Conservation (phyloP, 257 asterid species). For the Jasminum sambac region DNA sequence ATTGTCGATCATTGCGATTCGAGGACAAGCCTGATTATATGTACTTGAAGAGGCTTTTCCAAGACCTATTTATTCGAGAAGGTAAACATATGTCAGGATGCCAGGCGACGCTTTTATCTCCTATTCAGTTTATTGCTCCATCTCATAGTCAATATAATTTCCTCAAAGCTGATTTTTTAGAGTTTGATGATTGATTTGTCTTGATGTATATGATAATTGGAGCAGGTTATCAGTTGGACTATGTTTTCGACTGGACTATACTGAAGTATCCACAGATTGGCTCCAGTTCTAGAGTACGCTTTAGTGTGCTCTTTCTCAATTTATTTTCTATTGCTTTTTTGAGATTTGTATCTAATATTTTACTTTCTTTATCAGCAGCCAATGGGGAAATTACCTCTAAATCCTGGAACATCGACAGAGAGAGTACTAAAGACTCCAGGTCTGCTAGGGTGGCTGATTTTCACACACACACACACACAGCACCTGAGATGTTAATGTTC, state of each 20-base stretch:
- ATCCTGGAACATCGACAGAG: conserved; percentile 60
- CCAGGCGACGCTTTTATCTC: neutral
- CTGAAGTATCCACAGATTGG: conserved; percentile 80
- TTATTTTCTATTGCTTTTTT: conserved; percentile 2
- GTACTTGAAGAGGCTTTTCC: conserved; percentile 81
- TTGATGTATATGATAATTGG: conserved; percentile 4
- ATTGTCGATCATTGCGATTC: conserved; percentile 87
- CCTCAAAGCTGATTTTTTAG: neutral
- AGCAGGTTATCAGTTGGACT: conserved; percentile 85
- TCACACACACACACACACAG: no score
- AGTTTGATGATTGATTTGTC: conserved; percentile 1
- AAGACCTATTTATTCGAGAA: conserved; percentile 83
- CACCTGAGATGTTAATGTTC: neutral
- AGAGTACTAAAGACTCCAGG: conserved; percentile 71
- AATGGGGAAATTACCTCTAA: conserved; percentile 53
- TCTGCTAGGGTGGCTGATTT: conserved; percentile 26
- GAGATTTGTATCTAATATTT: conserved; percentile 14
- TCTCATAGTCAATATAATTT: conserved; percentile 10
- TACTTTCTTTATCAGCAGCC: conserved; percentile 48
- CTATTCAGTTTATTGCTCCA: neutral
- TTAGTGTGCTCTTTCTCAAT: conserved; percentile 26
- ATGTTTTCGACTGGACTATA: conserved; percentile 90
- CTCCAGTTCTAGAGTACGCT: conserved; percentile 70
- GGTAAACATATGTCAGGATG: conserved; percentile 35
- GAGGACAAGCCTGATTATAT: conserved; percentile 93